Base-by-base conservation (phyloP, 805 yeast genomes). In the Kluyveromyces wickerhamii region DNA sequence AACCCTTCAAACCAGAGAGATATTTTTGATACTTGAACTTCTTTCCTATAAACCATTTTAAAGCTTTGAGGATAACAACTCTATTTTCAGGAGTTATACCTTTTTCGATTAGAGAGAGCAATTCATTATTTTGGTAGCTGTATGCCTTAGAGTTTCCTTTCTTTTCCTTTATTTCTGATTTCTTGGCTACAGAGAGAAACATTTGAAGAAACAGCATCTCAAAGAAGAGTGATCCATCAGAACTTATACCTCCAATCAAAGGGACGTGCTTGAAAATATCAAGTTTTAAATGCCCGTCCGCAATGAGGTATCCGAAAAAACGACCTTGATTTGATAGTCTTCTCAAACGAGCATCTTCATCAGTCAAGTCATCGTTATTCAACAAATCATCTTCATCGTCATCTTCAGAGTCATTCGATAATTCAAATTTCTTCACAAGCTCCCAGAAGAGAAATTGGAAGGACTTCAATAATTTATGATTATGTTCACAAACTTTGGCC, bases 361-460 rank as follows among this genome's bases (percentile, higher is more conserved):
- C 67, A 11, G 54, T 52, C 7, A 55, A 67, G n/a, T 57, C 49
- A 24, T 62, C 61, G 4, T 43, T 49, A 21, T 37, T 51, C 43
- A 51, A 45, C 34, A 47, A 43, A 27, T 49, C 61, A 1, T 45
- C 57, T 7, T 44, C 60, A 16, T 46, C 53, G 22, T 51, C 57
- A 6, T 48, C 50, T 21, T 52, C 65, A 44, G 44, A 49, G 15
- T 60, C 66, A 2, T 58, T 63, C 4, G 70, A 73, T 2, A 69
- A 73, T 43, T 84, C 95, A 28, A 85, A 63, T 22, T 77, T 84
- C 44, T 77, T 77, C 12, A 88, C 48, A 28, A 77, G 68, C 56
- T 92, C 95, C 97, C 97, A 92, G 26, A 92, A 66, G 47, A 76
- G 66, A 54, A 92, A 87, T 52, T 89, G 96, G 48, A 92, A 80